Evolutionary conservation across 2,329 filamentous ascomycete species (phyloP).

Genomic region (Plenodomus lindquistii): DNA sequence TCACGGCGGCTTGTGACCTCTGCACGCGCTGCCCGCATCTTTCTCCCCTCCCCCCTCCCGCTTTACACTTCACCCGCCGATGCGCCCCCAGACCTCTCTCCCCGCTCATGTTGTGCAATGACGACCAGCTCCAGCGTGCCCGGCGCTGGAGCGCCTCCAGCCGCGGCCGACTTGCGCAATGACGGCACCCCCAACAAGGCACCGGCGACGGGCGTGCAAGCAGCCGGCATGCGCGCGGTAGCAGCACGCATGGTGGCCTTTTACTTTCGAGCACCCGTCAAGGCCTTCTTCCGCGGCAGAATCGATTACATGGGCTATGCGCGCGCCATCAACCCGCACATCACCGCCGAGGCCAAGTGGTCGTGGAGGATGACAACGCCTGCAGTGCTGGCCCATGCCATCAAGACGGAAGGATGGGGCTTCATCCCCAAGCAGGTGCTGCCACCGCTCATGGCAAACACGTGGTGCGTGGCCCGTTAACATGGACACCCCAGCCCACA

Average conservation of each 20-base stretch:
- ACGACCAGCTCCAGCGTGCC: conserved; percentile 38
- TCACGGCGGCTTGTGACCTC: too few relatives aligned
- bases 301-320: conserved; percentile 79
- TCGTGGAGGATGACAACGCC: conserved; percentile 70
- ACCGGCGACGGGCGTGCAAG: conserved; percentile 74
- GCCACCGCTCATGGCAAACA: conserved; percentile 74
- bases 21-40: too few relatives aligned
- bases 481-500: not conserved
- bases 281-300: conserved; percentile 87
- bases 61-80: conserved; percentile 10
- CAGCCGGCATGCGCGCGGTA: conserved; percentile 80
- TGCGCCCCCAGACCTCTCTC: conserved; percentile 19
- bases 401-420: conserved; percentile 71
- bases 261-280: conserved; percentile 88
- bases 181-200: conserved; percentile 53
- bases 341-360: conserved; percentile 55
- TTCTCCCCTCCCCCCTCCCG: too few relatives aligned
- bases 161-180: conserved; percentile 19
- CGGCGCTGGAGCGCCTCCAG: conserved; percentile 36
- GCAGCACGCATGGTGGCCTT: conserved; percentile 84
- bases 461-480: conserved; percentile 52
- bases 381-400: conserved; percentile 68
- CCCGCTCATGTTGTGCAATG: conserved; percentile 41
- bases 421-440: conserved; percentile 78
- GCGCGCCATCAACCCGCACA: conserved; percentile 63